Conservation (phyloP, 371 early-diverging fungal species). For the Mucor sp. region DNA sequence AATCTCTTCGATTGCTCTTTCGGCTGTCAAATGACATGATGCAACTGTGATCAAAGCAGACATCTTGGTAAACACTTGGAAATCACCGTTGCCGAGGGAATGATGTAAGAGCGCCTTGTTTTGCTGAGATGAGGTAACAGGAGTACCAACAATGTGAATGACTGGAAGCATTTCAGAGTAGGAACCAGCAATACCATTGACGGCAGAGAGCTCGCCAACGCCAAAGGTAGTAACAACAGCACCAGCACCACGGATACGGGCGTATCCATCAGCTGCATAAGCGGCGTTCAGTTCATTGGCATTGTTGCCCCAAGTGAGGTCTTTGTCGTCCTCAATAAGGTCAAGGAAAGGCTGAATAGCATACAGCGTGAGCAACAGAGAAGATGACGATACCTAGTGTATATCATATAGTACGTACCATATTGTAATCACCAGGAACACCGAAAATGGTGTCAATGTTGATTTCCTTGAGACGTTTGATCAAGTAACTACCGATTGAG, state of each 20-base stretch:
- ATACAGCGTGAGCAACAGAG: not conserved
- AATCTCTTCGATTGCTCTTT: slow-evolving; percentile 40
- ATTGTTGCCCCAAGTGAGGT: slow-evolving; percentile 42
- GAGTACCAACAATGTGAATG: slow-evolving; percentile 58
- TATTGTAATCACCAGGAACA: slow-evolving; percentile 54
- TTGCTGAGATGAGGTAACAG: slow-evolving; percentile 40
- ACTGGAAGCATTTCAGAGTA: slow-evolving; percentile 58
- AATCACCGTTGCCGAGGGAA: slow-evolving; percentile 59
- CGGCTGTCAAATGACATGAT: slow-evolving; percentile 30
- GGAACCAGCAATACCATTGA: slow-evolving; percentile 59
- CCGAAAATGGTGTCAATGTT: slow-evolving; percentile 50
- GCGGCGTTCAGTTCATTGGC: slow-evolving; percentile 52
- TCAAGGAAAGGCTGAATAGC: slow-evolving; percentile 31
- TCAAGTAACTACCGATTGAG: slow-evolving; percentile 35
- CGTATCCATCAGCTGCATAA: slow-evolving; percentile 61
- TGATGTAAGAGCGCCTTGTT: slow-evolving; percentile 51
- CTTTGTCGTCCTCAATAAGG: slow-evolving; percentile 38
- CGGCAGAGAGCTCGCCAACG: slow-evolving; percentile 56
- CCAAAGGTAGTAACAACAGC: slow-evolving; percentile 60
- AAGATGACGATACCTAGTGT: not conserved
- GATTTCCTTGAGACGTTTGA: slow-evolving; percentile 50
- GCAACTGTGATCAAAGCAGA: slow-evolving; percentile 41
- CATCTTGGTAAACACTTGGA: slow-evolving; percentile 43
- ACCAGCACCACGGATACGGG: slow-evolving; percentile 40
- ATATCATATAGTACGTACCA: slow-evolving; percentile 26